Conservation (phyloP, 176 grass and related monocot genomes). For the Eragrostis nindensis region DNA sequence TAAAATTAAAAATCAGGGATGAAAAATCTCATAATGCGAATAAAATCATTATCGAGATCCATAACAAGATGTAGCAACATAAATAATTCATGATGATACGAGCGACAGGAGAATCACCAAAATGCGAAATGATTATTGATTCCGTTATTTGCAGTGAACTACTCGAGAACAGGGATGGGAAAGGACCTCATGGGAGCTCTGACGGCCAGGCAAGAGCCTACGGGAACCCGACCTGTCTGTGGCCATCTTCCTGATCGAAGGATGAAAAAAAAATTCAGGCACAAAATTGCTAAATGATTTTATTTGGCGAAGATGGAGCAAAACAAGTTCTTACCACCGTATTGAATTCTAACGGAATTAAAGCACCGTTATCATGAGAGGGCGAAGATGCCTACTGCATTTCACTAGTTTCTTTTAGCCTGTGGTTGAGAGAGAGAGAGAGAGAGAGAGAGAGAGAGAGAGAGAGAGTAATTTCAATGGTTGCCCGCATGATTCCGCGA, state of each 20-base stretch:
- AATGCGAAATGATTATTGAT: constrained; percentile 5
- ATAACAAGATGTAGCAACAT: not conserved
- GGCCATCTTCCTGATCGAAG: constrained; percentile 22
- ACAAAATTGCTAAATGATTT: not conserved
- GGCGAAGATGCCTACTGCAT: no score
- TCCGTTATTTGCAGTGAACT: not conserved
- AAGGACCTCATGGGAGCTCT: constrained; percentile 36
- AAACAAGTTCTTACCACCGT: constrained; percentile 25
- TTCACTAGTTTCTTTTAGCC: no score
- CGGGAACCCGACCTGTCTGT: constrained; percentile 15
- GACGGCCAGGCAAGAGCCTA: constrained; percentile 37
- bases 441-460: not conserved
- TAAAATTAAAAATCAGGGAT: not conserved
- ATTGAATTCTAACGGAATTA: no score
- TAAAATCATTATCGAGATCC: not conserved
- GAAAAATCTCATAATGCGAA: not conserved
- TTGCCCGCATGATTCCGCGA: not conserved
- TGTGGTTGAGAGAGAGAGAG: no score
- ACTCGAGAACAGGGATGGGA: not conserved
- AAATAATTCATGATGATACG: not conserved
- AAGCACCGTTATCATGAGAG: no score
- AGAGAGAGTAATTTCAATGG: constrained; percentile 1
- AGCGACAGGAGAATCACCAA: not conserved
- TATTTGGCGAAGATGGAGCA: not conserved
- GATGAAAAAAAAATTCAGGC: constrained; percentile 26